phyloP scores from a whole-genome alignment of 768 basidiomycete species.

The Candolleomyces eurysporus region DNA sequence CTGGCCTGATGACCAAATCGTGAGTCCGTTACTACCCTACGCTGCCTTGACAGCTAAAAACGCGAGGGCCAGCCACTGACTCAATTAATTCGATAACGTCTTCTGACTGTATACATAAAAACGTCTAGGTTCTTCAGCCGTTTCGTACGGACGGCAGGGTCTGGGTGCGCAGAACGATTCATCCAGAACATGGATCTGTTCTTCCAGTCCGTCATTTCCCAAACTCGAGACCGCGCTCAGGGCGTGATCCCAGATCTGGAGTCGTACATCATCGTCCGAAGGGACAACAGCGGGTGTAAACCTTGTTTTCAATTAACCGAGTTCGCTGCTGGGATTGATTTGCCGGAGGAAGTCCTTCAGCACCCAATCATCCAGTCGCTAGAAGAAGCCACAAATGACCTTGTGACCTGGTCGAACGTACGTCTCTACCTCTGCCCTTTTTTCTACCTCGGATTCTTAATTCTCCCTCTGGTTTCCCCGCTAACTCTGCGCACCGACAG shows the following conservation, averaged over 20 bases:
- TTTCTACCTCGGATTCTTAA: constrained; percentile 1
- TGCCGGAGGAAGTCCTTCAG: constrained; percentile 69
- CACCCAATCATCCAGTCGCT: constrained; percentile 60
- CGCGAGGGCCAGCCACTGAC: neutral
- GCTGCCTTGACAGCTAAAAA: neutral
- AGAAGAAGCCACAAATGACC: constrained; percentile 71
- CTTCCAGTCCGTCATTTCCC: constrained; percentile 63
- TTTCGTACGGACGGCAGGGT: constrained; percentile 50
- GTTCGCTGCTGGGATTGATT: constrained; percentile 65
- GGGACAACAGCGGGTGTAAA: constrained; percentile 57
- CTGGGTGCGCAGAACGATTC: constrained; percentile 63
- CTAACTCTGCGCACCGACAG: constrained; percentile 27
- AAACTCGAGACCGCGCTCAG: constrained; percentile 54
- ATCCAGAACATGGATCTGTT: constrained; percentile 65
- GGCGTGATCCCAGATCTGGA: constrained; percentile 64
- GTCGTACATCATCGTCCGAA: constrained; percentile 66
- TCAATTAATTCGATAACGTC: neutral
- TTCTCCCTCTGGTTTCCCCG: neutral
- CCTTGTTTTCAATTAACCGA: constrained; percentile 76
- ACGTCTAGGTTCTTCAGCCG: constrained; percentile 62
- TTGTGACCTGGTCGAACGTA: constrained; percentile 83
- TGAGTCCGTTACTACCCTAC: constrained; percentile 7
- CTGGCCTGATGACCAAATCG: constrained; percentile 21
- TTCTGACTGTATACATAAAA: neutral
- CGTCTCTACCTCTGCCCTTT: constrained; percentile 17